These are phyloP conservation scores for Mrakia gelida DNA, from an alignment of 768 basidiomycete genomes.

Conservation along the genomic window DNA sequence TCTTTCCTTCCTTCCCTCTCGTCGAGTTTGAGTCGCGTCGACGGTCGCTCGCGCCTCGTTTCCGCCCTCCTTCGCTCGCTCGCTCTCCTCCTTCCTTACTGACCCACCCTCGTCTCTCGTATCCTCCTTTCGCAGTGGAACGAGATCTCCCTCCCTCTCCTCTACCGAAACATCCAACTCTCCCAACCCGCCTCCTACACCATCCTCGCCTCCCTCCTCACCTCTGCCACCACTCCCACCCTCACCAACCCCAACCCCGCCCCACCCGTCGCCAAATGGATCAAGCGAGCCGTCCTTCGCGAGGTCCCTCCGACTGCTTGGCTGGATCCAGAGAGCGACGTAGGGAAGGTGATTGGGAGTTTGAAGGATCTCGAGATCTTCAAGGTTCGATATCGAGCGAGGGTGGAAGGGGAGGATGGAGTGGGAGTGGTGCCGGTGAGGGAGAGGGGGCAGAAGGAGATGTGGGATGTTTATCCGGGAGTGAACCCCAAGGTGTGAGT, in stretches of 20 bases:
- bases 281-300: constrained; percentile 23
- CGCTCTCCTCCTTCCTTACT: neutral
- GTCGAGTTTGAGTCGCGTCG: neutral
- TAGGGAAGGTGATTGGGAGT: neutral
- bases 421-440: neutral
- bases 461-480: constrained; percentile 20
- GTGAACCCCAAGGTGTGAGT: constrained; percentile 26
- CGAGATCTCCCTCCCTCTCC: constrained; percentile 9
- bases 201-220: constrained; percentile 6
- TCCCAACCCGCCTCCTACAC: neutral
- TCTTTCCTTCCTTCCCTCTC: neutral
- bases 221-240: neutral
- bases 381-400: constrained; percentile 19
- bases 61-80: neutral
- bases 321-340: neutral
- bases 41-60: neutral
- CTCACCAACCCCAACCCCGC: neutral
- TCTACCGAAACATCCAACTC: constrained; percentile 15
- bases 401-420: neutral
- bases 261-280: constrained; percentile 13
- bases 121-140: neutral
- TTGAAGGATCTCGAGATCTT: constrained; percentile 20
- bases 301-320: neutral
- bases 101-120: neutral
- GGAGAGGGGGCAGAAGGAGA: neutral